These are phyloP conservation scores for Apium graveolens DNA, from an alignment of 129 eudicot species.

Conservation along the genomic window DNA sequence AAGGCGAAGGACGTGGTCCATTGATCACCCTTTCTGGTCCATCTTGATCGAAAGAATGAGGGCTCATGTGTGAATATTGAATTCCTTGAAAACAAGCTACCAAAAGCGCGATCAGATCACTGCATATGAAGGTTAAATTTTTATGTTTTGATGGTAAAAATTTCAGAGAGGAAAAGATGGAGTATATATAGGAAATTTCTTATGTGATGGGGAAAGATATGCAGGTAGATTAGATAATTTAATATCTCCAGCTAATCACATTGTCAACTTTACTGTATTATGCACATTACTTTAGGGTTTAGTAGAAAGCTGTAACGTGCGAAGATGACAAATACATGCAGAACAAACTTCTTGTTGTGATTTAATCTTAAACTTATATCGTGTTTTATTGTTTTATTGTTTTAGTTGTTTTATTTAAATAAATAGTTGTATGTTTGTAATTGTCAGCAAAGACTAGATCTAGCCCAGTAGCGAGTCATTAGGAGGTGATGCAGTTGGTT, in stretches of 20 bases:
- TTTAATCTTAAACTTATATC: too few relatives aligned
- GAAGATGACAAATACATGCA: not conserved
- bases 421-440: too few relatives aligned
- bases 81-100: not conserved
- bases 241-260: conserved; percentile 22
- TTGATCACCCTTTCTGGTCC: conserved; percentile 17
- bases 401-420: too few relatives aligned
- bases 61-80: conserved; percentile 14
- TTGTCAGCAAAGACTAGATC: too few relatives aligned
- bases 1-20: conserved; percentile 49
- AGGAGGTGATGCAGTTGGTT: too few relatives aligned
- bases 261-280: conserved; percentile 10
- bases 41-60: conserved; percentile 1
- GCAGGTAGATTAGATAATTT: not conserved
- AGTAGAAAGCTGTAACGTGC: conserved; percentile 3
- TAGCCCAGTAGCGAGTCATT: too few relatives aligned
- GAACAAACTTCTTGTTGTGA: not conserved
- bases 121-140: not conserved
- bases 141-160: not conserved
- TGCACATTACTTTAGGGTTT: conserved; percentile 8
- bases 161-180: not conserved
- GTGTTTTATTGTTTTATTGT: too few relatives aligned
- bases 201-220: not conserved
- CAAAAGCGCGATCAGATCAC: not conserved
- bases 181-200: conserved; percentile 2